Base-by-base conservation (phyloP, 495 filamentous ascomycete genomes). In the Penicillium herquei region DNA sequence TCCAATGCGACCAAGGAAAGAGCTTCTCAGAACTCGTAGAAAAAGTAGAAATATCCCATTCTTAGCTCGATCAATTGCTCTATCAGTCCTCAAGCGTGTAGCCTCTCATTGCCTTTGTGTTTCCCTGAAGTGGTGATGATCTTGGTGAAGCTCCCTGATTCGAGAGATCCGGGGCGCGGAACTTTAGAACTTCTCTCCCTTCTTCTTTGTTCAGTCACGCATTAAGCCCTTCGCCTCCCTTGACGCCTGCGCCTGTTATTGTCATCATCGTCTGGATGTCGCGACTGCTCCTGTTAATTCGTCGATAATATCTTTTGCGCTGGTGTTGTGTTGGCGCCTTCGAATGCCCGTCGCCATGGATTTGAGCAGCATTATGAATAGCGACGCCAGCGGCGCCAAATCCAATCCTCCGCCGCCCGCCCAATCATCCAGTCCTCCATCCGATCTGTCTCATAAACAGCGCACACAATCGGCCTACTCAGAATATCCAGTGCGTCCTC, bases 361-460 rank as follows among this genome's bases (percentile, higher is more conserved):
- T 69, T 73, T 82, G 72, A 74, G 76, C 68, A 77, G 73, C 35
- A 78, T 82, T 62, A 79, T 82, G 66, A 80, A 81, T 52, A 73
- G 51, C 54, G 77, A 82, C 58, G 72, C 73, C 51, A 66, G 69
- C 47, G 68, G 66, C 59, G 65, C 68, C 64, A 46, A 46, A 46
- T 62, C 68, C 52, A 63, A 63, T 51, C 56, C 54, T 31, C 63
- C 66, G 39, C 61, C 70, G 31, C 37, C 63, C 49, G 64, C 18
- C 42, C 54, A 67, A 58, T 62, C 68, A 2, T 69, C 63, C 6
- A 61, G 59, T 32, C 56, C 56, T 33, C 49, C 57, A 16, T 56
- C 67, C 41, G 63, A 68, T 53, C 47, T 57, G 34, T 53, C 62
- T 55, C 68, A 67, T 62, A 62, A 59, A 58, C 48, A 68, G 62